phyloP scores from a whole-genome alignment of 139 green algal species.

The Zygnema circumcarinatum region DNA sequence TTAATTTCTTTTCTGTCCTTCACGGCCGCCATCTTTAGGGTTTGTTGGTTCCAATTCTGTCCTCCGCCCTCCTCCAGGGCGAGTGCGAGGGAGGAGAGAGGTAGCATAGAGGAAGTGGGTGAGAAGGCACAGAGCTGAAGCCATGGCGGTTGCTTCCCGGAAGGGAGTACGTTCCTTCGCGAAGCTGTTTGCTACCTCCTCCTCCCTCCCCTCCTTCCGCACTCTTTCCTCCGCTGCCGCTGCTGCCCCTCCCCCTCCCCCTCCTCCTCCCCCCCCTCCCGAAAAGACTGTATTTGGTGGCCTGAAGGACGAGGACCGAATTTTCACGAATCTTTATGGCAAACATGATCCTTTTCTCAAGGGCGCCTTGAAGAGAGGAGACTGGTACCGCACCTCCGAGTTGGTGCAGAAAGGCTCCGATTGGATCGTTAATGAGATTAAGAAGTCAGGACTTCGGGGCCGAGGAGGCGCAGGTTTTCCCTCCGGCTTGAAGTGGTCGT shows the following conservation, averaged over 20 bases:
- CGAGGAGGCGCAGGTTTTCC: slow-evolving; percentile 95
- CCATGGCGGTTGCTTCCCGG: too few species aligned
- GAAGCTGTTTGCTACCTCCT: too few species aligned
- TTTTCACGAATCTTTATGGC: slow-evolving; percentile 98
- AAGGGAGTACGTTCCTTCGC: too few species aligned
- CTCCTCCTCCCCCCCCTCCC: slow-evolving; percentile 35
- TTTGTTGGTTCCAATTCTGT: too few species aligned
- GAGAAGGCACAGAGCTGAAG: too few species aligned
- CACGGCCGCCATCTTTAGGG: too few species aligned
- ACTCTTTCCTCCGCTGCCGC: too few species aligned
- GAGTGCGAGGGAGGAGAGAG: too few species aligned
- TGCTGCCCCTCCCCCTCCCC: not conserved
- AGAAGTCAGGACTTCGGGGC: slow-evolving; percentile 91
- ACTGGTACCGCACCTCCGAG: slow-evolving; percentile 89
- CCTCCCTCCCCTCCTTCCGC: too few species aligned
- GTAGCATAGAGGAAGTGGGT: too few species aligned
- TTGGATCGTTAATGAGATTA: slow-evolving; percentile 98
- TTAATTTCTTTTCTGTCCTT: too few species aligned
- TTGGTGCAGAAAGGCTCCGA: slow-evolving; percentile 80
- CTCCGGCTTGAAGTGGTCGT: slow-evolving; percentile 95
- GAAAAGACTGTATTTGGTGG: slow-evolving; percentile 71
- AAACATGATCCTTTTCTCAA: slow-evolving; percentile 88
- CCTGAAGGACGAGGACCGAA: slow-evolving; percentile 92
- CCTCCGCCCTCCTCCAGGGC: too few species aligned
- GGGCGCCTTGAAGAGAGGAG: slow-evolving; percentile 79